phyloP scores from a whole-genome alignment of 2,329 filamentous ascomycete genomes.

The Sarocladiaceae sp. region DNA sequence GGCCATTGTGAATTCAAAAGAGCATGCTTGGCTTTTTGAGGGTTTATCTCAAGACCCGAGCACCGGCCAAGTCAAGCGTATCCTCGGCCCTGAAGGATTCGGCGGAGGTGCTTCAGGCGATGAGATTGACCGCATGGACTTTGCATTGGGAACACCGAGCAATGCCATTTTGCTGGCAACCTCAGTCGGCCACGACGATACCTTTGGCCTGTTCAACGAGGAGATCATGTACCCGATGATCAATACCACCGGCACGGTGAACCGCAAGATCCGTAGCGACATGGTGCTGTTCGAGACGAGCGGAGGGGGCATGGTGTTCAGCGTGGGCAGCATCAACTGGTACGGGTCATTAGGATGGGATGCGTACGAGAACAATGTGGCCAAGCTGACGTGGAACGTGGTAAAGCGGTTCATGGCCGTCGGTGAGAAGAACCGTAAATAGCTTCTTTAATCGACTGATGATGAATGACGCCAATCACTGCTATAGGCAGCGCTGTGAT shows the following conservation, averaged over 20 bases:
- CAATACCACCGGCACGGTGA: conserved; percentile 16
- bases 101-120: conserved; percentile 26
- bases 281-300: conserved; percentile 19
- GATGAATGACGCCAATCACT: too few relatives aligned
- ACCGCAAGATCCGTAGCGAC: conserved; percentile 16
- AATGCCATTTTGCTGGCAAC: conserved; percentile 22
- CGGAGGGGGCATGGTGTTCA: conserved; percentile 19
- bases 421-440: too few relatives aligned
- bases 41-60: conserved; percentile 14
- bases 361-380: conserved; percentile 20
- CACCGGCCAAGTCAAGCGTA: not conserved
- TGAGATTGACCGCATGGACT: conserved; percentile 28
- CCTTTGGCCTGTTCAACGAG: conserved; percentile 19
- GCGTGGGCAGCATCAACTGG: conserved; percentile 23
- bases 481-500: too few relatives aligned
- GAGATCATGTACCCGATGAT: conserved; percentile 19
- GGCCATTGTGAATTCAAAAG: conserved; percentile 10
- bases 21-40: conserved; percentile 15
- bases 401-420: conserved; percentile 13
- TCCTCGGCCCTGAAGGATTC: conserved; percentile 20
- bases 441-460: too few relatives aligned
- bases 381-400: conserved; percentile 19
- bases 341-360: conserved; percentile 18
- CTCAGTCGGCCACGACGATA: conserved; percentile 15
- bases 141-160: conserved; percentile 21